Percentiles rank a stretch among this genome's conserved stretches.
Evolutionary conservation across 257 asterid genomes (phyloP).

Genomic region (Sherardia arvensis): DNA sequence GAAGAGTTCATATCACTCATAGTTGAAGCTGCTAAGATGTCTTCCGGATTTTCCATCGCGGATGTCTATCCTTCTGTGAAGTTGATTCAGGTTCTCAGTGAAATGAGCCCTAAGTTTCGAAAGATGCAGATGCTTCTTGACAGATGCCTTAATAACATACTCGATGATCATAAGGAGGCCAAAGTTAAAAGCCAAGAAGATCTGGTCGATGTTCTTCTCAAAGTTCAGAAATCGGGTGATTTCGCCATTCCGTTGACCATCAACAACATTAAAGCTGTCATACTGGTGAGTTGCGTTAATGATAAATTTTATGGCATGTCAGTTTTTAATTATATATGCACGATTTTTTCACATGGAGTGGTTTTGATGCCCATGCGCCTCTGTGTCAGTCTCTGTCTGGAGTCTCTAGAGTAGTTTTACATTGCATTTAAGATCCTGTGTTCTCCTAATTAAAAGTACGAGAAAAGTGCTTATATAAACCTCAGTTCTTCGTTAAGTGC

Average conservation of each 20-base stretch:
- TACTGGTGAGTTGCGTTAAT: neutral
- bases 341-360: no score
- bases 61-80: conserved; percentile 1
- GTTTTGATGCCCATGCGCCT: no score
- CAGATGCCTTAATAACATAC: neutral
- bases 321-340: no score
- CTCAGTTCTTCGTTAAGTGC: no score
- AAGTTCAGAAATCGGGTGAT: neutral
- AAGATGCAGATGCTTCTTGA: neutral
- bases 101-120: neutral
- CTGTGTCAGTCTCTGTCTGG: no score
- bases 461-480: no score
- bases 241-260: conserved; percentile 2
- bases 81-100: conserved; percentile 1
- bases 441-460: no score
- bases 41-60: neutral
- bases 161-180: neutral
- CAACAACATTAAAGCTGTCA: neutral
- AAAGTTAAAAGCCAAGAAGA: neutral
- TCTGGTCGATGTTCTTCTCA: neutral
- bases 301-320: no score
- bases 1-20: neutral
- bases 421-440: no score
- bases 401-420: no score
- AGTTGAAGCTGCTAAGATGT: conserved; percentile 1